Base-by-base conservation (phyloP, 805 yeast genomes). In the Candida insectalens region DNA sequence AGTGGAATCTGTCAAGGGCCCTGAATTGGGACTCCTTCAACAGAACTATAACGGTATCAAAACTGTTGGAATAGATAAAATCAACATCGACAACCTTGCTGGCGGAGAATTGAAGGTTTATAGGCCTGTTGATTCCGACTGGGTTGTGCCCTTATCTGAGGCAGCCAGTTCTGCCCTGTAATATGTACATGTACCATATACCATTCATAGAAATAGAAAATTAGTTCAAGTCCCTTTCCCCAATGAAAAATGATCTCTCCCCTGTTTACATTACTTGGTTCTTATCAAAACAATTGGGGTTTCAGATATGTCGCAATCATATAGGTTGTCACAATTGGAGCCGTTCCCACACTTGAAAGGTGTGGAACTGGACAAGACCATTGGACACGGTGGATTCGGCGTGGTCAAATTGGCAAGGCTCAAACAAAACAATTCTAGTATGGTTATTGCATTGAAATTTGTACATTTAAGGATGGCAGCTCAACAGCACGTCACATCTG, bases 321-420 rank as follows among this genome's bases (percentile, higher is more conserved):
- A 55, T 34, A 57, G 61, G 35, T 55, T 69, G 12, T 67, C 73
- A 2, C 73, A 69, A 44, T 47, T 65, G 32, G 67, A 63, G 6
- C 61, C 67, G 3, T 35, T 74, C 2, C 81, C 82, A 3, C 46
- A 49, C 19, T 62, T 74, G 23, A 62, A 64, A 32, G 65, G 62
- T 19, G 62, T 73, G 2, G 60, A 53, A 19, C 35, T 67, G 5
- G 78, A 73, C 0, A 61, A 61, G 18, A 71, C 80, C 0, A 60
- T 77, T 10, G 85, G 84, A 0, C 76, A 74, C 42, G 85, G 85
- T 2, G 64, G 83, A 0, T 77, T 77, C 60, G 84, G 82, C 2
- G 62, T 71, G 34, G 81, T 77, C 4, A 71, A 74, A 43, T 52
- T 59, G 7, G 82, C 77, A 0, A 34, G 41, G 9, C 59, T 60